phyloP scores from a whole-genome alignment of 305 asterid genomes.

The Fraxinus xanthoxyloides region DNA sequence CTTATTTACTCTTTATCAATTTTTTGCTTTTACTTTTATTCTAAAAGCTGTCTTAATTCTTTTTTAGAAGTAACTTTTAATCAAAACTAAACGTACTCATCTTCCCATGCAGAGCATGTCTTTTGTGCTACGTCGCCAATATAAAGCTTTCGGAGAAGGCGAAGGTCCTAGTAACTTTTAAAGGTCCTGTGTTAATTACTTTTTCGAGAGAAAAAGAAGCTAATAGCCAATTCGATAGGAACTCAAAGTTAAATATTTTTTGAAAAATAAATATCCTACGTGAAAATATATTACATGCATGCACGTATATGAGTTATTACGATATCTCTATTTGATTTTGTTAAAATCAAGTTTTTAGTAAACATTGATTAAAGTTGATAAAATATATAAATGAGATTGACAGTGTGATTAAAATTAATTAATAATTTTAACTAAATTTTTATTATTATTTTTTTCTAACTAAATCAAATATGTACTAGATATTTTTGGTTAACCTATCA shows the following conservation, averaged over 20 bases:
- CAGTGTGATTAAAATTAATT: too few relatives aligned
- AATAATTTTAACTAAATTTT: too few relatives aligned
- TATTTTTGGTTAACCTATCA: too few relatives aligned
- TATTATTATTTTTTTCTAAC: too few relatives aligned
- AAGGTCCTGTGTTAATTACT: neutral
- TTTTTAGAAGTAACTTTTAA: neutral
- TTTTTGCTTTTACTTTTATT: neutral
- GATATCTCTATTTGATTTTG: neutral
- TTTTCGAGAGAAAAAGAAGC: neutral
- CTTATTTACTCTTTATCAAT: neutral
- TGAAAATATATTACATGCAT: neutral
- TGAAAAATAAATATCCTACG: neutral
- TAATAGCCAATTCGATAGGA: neutral
- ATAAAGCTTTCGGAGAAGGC: neutral
- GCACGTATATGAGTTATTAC: neutral
- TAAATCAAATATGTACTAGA: too few relatives aligned
- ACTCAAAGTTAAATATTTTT: too few relatives aligned
- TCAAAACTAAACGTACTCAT: neutral
- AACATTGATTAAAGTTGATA: too few relatives aligned
- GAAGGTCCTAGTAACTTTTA: neutral
- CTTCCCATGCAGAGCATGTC: neutral
- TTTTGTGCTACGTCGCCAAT: neutral
- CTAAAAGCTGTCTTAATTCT: too few relatives aligned
- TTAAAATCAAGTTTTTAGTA: too few relatives aligned
- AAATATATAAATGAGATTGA: too few relatives aligned